Evolutionary conservation across 345 rosid species (phyloP), one percentile per base, ranked within the genome.

Genomic region (Rhizophora mangle): DNA sequence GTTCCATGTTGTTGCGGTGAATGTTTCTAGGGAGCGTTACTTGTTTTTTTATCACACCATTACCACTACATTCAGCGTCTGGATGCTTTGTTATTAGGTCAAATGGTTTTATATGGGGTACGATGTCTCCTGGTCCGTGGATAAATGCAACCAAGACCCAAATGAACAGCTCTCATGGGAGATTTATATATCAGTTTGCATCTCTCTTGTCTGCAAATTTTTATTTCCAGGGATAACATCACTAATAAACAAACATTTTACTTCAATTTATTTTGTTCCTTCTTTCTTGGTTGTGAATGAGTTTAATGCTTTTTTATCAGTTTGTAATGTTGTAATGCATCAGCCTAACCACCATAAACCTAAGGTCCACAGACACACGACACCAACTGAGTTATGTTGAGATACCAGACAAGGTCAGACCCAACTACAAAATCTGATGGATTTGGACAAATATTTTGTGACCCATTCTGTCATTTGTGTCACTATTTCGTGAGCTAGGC

Each of bases 1-100:
- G 37, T 29, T 65, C 82, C 80, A 61, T 47, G 30, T 49, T 67
- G 66, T 15, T 47, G 53, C 57, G 57, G 32, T 65, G 63, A 39
- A 71, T 74, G 19, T 21, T 36, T 56, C 11, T 36, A 24, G 16
- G 18, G 13, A 56, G 21, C 24, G 16, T 5, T 31, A 36, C 2
- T 36, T 20, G 29, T 47, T 39, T 47, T 59, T 59, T 34, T 34
- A 30, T 46, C 36, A 22, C 16, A 22, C 16, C 30, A 46, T 52
- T 74, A 30, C 4, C 16, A 5, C 65, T 36, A 52, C 71, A 71
- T 80, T 77, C 82, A 80, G 46, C 72, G 83, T 65, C 75, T 72
- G 52, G 51, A 27, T 65, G 26, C 9, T 27, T 20, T 29, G 47
- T 69, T 59, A 51, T 37, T 51, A 59, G 62, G 79, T 72, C 75